Evolutionary conservation across 179 eudicot genomes (phyloP).

Genomic region (Spergularia azorica): DNA sequence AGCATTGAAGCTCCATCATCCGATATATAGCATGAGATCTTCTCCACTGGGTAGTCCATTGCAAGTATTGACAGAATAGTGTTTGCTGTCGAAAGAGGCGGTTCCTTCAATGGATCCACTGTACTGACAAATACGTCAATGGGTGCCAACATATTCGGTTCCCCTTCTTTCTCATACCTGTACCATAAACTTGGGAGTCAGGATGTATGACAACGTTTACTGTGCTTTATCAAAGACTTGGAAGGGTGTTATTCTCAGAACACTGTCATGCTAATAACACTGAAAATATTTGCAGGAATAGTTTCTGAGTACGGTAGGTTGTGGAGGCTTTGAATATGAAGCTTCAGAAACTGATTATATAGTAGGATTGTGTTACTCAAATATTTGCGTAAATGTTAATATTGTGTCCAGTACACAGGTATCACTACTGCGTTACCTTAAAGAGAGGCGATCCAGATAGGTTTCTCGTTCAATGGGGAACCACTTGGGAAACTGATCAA

Average conservation of each 20-base stretch:
- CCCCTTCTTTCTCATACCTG: conserved; percentile 94
- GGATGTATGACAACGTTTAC: background rate
- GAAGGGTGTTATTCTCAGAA: no score
- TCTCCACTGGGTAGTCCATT: conserved; percentile 93
- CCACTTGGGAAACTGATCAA: conserved; percentile 98
- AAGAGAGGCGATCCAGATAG: conserved; percentile 89
- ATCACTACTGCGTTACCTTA: conserved; percentile 50
- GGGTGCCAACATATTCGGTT: conserved; percentile 79
- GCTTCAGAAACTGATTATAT: no score
- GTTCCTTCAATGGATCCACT: conserved; percentile 95
- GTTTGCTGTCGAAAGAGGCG: conserved; percentile 85
- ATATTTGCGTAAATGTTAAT: background rate
- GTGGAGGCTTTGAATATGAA: no score
- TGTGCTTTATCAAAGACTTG: background rate
- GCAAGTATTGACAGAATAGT: conserved; percentile 84
- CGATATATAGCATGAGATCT: conserved; percentile 87
- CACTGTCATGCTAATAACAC: no score
- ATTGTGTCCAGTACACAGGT: background rate
- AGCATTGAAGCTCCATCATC: conserved; percentile 98
- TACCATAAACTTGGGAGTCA: conserved; percentile 32
- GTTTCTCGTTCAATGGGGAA: conserved; percentile 92
- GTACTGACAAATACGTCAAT: conserved; percentile 93
- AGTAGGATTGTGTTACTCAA: no score
- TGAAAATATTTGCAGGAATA: no score
- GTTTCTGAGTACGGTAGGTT: no score